Evolutionary conservation across 306 rosid species (phyloP).

Genomic region (Ormosia semicastrata): DNA sequence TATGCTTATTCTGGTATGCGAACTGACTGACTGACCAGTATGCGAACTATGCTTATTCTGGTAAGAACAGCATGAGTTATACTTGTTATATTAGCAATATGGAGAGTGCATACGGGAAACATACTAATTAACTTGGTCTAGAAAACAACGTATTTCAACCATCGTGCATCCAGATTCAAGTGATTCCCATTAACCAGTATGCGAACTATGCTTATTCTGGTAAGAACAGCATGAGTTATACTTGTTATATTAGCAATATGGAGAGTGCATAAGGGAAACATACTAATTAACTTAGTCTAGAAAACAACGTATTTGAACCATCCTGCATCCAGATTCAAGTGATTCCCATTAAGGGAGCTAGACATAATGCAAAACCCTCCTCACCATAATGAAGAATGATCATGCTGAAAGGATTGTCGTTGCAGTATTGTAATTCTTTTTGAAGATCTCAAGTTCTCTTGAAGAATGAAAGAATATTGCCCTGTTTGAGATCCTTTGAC

Average conservation of each 20-base stretch:
- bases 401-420: neutral
- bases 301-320: conserved; percentile 12
- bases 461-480: conserved; percentile 92
- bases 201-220: neutral
- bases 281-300: no score
- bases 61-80: neutral
- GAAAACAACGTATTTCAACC: neutral
- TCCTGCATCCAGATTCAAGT: conserved; percentile 7
- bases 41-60: neutral
- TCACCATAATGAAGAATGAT: conserved; percentile 3
- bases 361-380: conserved; percentile 2
- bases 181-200: no score
- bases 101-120: neutral
- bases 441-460: conserved; percentile 55
- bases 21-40: neutral
- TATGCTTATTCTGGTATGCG: no score
- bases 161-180: conserved; percentile 5
- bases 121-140: neutral
- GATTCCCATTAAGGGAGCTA: conserved; percentile 1
- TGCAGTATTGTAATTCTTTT: conserved; percentile 11
- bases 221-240: neutral
- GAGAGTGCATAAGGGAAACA: neutral
- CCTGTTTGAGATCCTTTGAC: conserved; percentile 78
- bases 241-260: neutral
- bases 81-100: neutral